These are phyloP conservation scores for Colletotrichum euphorbiae DNA, from an alignment of 2,329 filamentous ascomycete genomes.

Conservation along the genomic window DNA sequence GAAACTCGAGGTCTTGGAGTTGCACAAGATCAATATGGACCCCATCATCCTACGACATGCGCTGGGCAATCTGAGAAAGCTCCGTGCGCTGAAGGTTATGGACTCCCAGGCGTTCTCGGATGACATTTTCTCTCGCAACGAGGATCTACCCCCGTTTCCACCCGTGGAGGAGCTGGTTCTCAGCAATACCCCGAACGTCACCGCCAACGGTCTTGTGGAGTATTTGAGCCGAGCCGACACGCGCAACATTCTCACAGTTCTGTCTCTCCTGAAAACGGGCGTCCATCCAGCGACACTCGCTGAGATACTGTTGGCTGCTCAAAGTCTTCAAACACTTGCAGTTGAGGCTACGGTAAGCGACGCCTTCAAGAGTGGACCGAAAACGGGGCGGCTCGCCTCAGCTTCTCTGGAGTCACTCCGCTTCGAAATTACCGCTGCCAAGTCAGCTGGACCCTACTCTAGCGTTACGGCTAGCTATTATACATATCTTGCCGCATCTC, in stretches of 20 bases:
- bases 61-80: constrained; percentile 72
- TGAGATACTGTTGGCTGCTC: constrained; percentile 68
- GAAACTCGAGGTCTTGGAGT: constrained; percentile 78
- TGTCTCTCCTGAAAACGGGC: constrained; percentile 79
- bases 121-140: constrained; percentile 75
- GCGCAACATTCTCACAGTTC: constrained; percentile 70
- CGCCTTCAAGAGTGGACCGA: constrained; percentile 60
- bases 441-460: constrained; percentile 67
- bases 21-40: constrained; percentile 76
- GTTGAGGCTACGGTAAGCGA: constrained; percentile 63
- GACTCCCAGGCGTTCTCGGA: constrained; percentile 79
- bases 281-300: constrained; percentile 73
- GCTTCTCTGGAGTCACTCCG: constrained; percentile 77
- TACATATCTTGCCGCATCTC: constrained; percentile 84
- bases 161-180: constrained; percentile 79
- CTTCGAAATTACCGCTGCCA: constrained; percentile 80
- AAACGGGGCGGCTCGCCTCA: constrained; percentile 73
- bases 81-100: constrained; percentile 81
- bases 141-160: constrained; percentile 78
- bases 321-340: constrained; percentile 67
- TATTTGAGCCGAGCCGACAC: constrained; percentile 74
- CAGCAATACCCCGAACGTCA: constrained; percentile 77
- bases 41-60: constrained; percentile 77
- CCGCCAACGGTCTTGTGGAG: constrained; percentile 74
- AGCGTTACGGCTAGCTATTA: constrained; percentile 76